Evolutionary conservation across 305 asterid genomes (phyloP), one percentile per base, ranked within the genome.

Genomic region (Fraxinus albicans): DNA sequence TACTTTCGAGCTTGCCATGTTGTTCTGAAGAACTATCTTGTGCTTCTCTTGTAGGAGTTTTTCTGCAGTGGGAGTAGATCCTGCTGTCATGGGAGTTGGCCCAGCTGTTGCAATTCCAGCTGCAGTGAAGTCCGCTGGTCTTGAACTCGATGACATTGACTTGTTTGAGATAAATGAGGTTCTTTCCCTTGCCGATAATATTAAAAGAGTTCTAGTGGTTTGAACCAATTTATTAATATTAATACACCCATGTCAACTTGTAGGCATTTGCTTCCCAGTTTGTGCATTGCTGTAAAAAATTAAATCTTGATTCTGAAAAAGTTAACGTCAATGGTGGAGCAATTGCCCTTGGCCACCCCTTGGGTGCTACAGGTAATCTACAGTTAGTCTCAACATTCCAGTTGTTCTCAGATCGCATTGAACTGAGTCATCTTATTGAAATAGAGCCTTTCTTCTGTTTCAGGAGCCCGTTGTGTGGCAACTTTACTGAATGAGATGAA

Each of bases 271-370:
- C 98, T 81, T 95, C 99, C 58, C 99, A 95, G 85, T 95, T 36
- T 69, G 99, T 93, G 10, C 91, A 95, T 84, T 92, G 97, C 93
- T 83, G 88, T 85, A 94, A 92, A 91, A 92, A 91, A 84, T 85
- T 95, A 73, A 90, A 86, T 21, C 99, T 95, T 42, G 95, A 92
- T 86, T 79, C 90, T 4, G 93, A 91, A 85, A 95, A 89, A 10
- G 98, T 95, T 25, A 95, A 95, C 74, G 99, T 95, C 23, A 93
- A 95, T 85, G 99, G 98, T 50, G 99, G 99, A 79, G 98, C 98
- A 27, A 94, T 95, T 9, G 98, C 98, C 78, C 91, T 95, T 44
- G 99, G 99, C 53, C 98, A 95, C 86, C 99, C 99, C 77, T 85
- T 95, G 83, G 99, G 99, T 83, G 94, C 91, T 81, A 95, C 99